These are phyloP conservation scores for Streptanthus diversifolius DNA, from an alignment of 345 rosid species.

Conservation along the genomic window DNA sequence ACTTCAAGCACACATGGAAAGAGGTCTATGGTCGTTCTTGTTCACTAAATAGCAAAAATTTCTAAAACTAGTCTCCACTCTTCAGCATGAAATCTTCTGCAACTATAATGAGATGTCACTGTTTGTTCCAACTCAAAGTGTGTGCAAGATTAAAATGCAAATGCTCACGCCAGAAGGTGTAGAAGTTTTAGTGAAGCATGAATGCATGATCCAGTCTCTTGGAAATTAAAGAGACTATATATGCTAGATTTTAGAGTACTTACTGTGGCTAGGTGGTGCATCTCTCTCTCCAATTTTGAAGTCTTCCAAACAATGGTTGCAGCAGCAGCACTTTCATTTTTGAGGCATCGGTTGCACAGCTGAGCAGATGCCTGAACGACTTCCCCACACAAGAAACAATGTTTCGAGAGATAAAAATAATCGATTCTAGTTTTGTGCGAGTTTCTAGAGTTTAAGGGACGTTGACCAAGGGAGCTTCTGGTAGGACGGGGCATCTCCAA, in stretches of 20 bases:
- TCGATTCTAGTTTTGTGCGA: conserved; percentile 70
- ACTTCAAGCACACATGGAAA: neutral
- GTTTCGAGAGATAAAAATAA: conserved; percentile 77
- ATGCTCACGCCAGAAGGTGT: neutral
- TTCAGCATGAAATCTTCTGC: neutral
- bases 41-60: neutral
- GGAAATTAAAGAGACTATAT: neutral
- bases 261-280: conserved; percentile 82
- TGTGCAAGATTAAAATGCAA: neutral
- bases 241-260: conserved; percentile 30
- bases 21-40: neutral
- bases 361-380: conserved; percentile 65
- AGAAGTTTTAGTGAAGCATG: neutral
- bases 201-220: neutral
- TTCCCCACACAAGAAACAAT: conserved; percentile 84
- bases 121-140: neutral
- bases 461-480: conserved; percentile 60
- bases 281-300: conserved; percentile 76
- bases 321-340: conserved; percentile 50
- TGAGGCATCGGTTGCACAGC: conserved; percentile 62
- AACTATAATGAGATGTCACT: neutral
- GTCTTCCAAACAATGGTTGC: conserved; percentile 70
- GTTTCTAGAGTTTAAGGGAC: conserved; percentile 42
- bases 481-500: conserved; percentile 79
- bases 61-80: conserved; percentile 3